Conservation (phyloP, 1,284 basidiomycete species). For the Leccinum huronense region DNA sequence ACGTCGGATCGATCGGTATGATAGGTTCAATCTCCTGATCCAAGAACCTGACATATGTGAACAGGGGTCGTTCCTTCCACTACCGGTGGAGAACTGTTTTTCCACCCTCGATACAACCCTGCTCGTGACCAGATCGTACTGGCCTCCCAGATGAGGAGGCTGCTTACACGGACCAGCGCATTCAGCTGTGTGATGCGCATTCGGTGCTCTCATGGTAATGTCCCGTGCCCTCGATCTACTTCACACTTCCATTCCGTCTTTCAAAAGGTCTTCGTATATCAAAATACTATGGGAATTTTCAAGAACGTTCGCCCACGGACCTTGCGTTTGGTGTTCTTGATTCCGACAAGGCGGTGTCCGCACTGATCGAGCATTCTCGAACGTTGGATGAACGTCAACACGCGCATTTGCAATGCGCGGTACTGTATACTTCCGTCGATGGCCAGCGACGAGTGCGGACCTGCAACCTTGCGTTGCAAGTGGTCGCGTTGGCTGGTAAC, state of each 20-base stretch:
- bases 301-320: constrained; percentile 73
- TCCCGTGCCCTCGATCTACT: constrained; percentile 8
- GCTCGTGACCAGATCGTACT: constrained; percentile 68
- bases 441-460: constrained; percentile 87
- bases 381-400: constrained; percentile 74
- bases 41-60: constrained; percentile 19
- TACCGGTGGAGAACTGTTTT: constrained; percentile 94
- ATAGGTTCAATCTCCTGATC: constrained; percentile 3
- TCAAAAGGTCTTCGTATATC: constrained; percentile 67
- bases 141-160: constrained; percentile 69
- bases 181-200: constrained; percentile 84
- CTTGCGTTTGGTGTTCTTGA: constrained; percentile 81
- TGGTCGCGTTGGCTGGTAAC: constrained; percentile 84
- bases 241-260: constrained; percentile 10
- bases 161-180: constrained; percentile 72
- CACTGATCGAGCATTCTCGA: constrained; percentile 63
- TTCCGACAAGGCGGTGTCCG: constrained; percentile 78
- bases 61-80: constrained; percentile 65
- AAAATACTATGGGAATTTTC: constrained; percentile 81
- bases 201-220: constrained; percentile 80
- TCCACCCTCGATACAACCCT: constrained; percentile 86
- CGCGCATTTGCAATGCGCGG: constrained; percentile 87
- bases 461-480: constrained; percentile 82
- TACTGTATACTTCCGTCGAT: constrained; percentile 79
- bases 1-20: constrained; percentile 84